Conservation (phyloP, 805 yeast genomes). For the Scheffersomyces lignosus region DNA sequence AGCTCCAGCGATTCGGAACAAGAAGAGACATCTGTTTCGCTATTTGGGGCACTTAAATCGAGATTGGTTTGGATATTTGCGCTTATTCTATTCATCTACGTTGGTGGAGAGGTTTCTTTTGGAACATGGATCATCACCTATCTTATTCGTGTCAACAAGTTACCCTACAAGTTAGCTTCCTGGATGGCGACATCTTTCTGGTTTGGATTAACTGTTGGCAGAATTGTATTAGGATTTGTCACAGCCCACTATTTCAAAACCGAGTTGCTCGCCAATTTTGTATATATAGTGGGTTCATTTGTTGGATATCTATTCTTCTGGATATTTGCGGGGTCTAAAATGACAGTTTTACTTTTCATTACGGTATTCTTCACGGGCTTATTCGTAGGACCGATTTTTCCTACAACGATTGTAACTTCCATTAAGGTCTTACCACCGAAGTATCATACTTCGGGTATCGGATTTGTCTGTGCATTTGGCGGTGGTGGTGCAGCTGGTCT, state of each 20-base stretch:
- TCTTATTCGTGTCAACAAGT: slow-evolving; percentile 38
- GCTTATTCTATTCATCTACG: slow-evolving; percentile 44
- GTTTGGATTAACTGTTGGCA: slow-evolving; percentile 51
- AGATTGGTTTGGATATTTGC: slow-evolving; percentile 42
- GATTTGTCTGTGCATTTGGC: slow-evolving; percentile 75
- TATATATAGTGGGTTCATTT: slow-evolving; percentile 35
- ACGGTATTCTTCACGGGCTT: slow-evolving; percentile 45
- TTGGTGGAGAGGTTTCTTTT: slow-evolving; percentile 54
- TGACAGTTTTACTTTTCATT: slow-evolving; percentile 26
- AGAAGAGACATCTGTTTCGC: slow-evolving; percentile 12
- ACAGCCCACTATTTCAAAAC: slow-evolving; percentile 49
- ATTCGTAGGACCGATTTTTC: slow-evolving; percentile 57
- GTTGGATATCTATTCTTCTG: slow-evolving; percentile 30
- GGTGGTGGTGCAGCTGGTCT: slow-evolving; percentile 80
- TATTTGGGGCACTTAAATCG: slow-evolving; percentile 35
- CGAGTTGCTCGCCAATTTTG: slow-evolving; percentile 47
- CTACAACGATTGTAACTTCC: slow-evolving; percentile 68
- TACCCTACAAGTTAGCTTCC: slow-evolving; percentile 40
- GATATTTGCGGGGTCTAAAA: slow-evolving; percentile 31
- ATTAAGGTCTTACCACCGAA: slow-evolving; percentile 60
- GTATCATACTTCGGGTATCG: slow-evolving; percentile 65
- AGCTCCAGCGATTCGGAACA: slow-evolving; percentile 1
- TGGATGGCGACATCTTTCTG: slow-evolving; percentile 52
- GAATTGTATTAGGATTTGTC: slow-evolving; percentile 51
- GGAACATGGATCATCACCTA: slow-evolving; percentile 56